Evolutionary conservation across 2,329 filamentous ascomycete genomes (phyloP), one percentile per base, ranked within the genome.

Genomic region (Cladobotryum mycophilum): DNA sequence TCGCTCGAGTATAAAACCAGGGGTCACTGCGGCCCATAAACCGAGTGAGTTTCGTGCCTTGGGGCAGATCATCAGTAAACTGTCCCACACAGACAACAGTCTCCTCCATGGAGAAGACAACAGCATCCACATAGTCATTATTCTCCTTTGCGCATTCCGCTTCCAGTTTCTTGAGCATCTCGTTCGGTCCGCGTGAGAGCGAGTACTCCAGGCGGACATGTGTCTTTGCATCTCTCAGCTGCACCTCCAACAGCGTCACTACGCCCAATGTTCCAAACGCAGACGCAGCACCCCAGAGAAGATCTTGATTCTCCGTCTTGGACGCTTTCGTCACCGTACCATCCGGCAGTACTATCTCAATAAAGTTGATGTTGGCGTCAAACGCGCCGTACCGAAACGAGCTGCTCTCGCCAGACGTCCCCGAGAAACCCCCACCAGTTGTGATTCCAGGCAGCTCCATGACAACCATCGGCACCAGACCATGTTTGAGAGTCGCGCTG

Each of bases 371-470:
- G 0, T 76, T 85, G 3, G 73, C 70, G 60, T 86, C 81, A 57
- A 87, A 86, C 52, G 81, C 80, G 3, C 84, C 84, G 60, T 85
- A 73, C 45, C 79, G 80, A 64, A 85, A 86, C 9, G 79, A 84
- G 59, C 79, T 84, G 66, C 81, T 86, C 65, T 87, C 84, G 11
- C 83, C 84, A 7, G 82, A 79, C 0, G 80, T 84, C 2, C 84
- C 83, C 41, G 81, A 79, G 64, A 84, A 86, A 3, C 80, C 83
- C 35, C 84, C 84, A 20, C 84, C 84, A 5, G 79, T 80, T 2
- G 84, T 88, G 61, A 87, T 88, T n/a, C 81, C 83, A 2, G 82
- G 83, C 51, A 87, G 86, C 61, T 87, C 84, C 78, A 85, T 85
- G 5, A 86, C 82, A 0, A 88, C 81, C 0, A 80, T 78, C 1